Evolutionary conservation across 768 basidiomycete genomes (phyloP), one percentile per base, ranked within the genome.

Genomic region (Boletales sp.): DNA sequence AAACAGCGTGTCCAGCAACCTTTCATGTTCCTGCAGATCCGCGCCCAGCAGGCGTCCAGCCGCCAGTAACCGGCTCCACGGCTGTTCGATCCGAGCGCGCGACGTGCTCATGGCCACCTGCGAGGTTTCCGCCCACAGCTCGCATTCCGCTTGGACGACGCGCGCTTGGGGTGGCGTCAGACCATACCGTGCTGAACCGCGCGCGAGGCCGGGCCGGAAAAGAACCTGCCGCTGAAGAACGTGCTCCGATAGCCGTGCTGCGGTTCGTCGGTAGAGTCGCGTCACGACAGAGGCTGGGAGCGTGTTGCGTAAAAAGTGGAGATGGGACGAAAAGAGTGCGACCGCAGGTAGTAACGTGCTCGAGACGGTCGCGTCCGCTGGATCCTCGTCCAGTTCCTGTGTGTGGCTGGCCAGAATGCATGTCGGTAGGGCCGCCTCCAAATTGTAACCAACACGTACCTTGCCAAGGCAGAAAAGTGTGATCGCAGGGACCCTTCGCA

Each of bases 121-220:
- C 51, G 84, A 89, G 8, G 88, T 86, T 68, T 90, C 87, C 6
- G 86, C 76, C 93, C 94, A 93, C 42, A 91, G 75, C 61, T 84
- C 78, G 72, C 81, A 83, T 66, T 98, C 94, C 1, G 79, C 78
- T 18, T 73, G 73, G 18, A 95, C 75, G 18, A 72, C 69, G 51
- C 74, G 76, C 5, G 86, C 89, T 47, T 90, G 86, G 4, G 47
- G 18, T 5, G 53, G 64, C 31, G 63, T 57, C 19, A 69, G 47
- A 39, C 54, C 57, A 8, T 46, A 43, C 8, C 60, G 59, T 27
- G 36, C 46, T 2, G 61, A 42, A 8, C 66, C 60, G 4, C 76
- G 65, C 30, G 77, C 74, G 48, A 94, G 78, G 52, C 80, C 80
- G 0, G 90, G 85, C 38, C 90, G 83, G 62, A 88, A 89, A 35